phyloP scores from a whole-genome alignment of 1,139 yeast genomes.

The Protomyces pachydermus region DNA sequence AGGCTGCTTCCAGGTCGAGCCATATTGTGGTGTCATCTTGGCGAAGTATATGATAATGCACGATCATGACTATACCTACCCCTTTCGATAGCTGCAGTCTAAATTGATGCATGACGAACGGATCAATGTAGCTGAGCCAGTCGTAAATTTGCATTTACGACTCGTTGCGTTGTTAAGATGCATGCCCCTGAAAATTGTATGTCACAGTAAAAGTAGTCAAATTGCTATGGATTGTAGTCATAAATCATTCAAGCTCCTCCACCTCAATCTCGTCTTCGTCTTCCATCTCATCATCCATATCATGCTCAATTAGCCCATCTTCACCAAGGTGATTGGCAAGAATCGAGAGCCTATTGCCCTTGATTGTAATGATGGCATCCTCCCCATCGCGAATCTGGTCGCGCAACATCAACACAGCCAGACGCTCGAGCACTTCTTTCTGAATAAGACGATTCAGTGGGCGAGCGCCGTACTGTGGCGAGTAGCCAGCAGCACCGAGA shows the following conservation, averaged over 20 bases:
- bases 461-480: slow-evolving; percentile 92
- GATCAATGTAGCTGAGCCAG: no score
- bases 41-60: no score
- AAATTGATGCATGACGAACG: no score
- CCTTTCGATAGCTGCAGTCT: no score
- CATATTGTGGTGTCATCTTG: no score
- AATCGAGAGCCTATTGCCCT: slow-evolving; percentile 61
- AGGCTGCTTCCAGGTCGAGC: no score
- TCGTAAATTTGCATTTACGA: no score
- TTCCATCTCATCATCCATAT: slow-evolving; percentile 47
- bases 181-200: not conserved
- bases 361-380: slow-evolving; percentile 57
- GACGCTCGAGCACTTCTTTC: slow-evolving; percentile 72
- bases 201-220: not conserved
- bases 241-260: slow-evolving; percentile 15
- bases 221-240: not conserved
- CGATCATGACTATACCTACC: no score
- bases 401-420: slow-evolving; percentile 81
- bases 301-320: slow-evolving; percentile 52
- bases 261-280: slow-evolving; percentile 38
- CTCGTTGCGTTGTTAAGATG: no score
- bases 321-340: slow-evolving; percentile 69
- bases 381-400: slow-evolving; percentile 89
- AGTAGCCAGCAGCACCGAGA: slow-evolving; percentile 79
- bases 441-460: slow-evolving; percentile 94